A percentile compares a stretch with the other conserved stretches of the same genome.
Evolutionary conservation across 495 filamentous ascomycete species (phyloP).

Genomic region (Annulohypoxylon nitens): DNA sequence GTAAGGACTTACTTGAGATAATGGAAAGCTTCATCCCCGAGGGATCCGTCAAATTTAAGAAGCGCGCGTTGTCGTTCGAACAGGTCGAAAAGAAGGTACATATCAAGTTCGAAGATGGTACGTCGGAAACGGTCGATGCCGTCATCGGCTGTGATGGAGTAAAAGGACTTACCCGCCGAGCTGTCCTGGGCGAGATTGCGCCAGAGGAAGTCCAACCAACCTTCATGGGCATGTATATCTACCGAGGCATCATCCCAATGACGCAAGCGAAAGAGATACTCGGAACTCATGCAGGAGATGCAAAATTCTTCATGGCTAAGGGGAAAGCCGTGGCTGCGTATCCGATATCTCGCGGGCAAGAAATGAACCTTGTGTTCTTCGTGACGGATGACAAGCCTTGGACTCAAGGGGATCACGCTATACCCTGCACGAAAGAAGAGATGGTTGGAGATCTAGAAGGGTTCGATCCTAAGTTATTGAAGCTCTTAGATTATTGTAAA

Average conservation of each 20-base stretch:
- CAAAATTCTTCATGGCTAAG: slow-evolving; percentile 65
- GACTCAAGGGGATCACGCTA: slow-evolving; percentile 22
- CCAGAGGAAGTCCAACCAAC: slow-evolving; percentile 48
- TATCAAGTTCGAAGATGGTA: slow-evolving; percentile 49
- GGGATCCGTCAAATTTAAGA: slow-evolving; percentile 48
- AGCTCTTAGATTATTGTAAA: slow-evolving; percentile 50
- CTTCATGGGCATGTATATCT: slow-evolving; percentile 55
- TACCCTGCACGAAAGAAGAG: slow-evolving; percentile 46
- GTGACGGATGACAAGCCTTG: slow-evolving; percentile 27
- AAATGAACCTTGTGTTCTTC: slow-evolving; percentile 50
- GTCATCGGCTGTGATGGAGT: slow-evolving; percentile 74
- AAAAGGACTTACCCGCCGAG: slow-evolving; percentile 59
- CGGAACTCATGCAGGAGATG: slow-evolving; percentile 67
- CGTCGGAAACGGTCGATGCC: slow-evolving; percentile 48
- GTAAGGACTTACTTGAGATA: slow-evolving; percentile 45
- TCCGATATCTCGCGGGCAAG: slow-evolving; percentile 67
- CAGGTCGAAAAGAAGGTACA: slow-evolving; percentile 42
- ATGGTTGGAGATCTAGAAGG: slow-evolving; percentile 45
- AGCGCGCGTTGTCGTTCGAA: slow-evolving; percentile 38
- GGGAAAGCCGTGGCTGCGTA: slow-evolving; percentile 67
- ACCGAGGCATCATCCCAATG: slow-evolving; percentile 71
- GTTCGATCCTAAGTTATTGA: slow-evolving; percentile 43
- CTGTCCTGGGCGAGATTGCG: slow-evolving; percentile 58
- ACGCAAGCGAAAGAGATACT: slow-evolving; percentile 57
- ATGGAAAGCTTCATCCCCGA: slow-evolving; percentile 51